phyloP scores from a whole-genome alignment of 805 yeast genomes.

The Lachancea sp. region DNA sequence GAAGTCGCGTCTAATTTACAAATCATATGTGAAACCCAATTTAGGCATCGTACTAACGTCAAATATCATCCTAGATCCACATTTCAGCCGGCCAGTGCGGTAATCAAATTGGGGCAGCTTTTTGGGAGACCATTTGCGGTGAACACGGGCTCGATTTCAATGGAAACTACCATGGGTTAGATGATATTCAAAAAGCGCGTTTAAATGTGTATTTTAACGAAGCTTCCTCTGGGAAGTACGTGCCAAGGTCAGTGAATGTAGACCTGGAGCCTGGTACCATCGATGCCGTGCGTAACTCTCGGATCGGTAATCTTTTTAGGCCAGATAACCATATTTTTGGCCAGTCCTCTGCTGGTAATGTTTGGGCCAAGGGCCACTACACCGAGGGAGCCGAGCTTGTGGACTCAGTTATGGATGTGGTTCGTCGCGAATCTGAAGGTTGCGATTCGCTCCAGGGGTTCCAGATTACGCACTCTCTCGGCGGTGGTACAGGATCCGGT shows the following conservation, averaged over 20 bases:
- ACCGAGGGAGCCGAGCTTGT: slow-evolving; percentile 95
- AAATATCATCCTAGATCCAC: slow-evolving; percentile 46
- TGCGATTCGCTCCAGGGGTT: slow-evolving; percentile 92
- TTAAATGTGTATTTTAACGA: slow-evolving; percentile 84
- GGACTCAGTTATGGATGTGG: slow-evolving; percentile 81
- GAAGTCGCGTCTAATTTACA: neutral
- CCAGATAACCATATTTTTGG: slow-evolving; percentile 90
- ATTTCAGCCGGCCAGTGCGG: slow-evolving; percentile 98
- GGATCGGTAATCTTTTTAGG: slow-evolving; percentile 80
- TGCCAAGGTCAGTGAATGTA: slow-evolving; percentile 87
- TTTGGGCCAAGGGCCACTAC: slow-evolving; percentile 96
- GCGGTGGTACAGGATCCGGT: slow-evolving; percentile 97
- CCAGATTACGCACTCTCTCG: slow-evolving; percentile 77
- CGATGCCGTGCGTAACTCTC: slow-evolving; percentile 73
- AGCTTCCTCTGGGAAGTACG: slow-evolving; percentile 81
- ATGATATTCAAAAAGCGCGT: slow-evolving; percentile 48
- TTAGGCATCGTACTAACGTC: slow-evolving; percentile 2
- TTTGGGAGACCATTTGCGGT: slow-evolving; percentile 88
- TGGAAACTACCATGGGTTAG: slow-evolving; percentile 63
- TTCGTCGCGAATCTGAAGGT: slow-evolving; percentile 90
- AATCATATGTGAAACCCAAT: no score
- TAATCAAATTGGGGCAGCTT: slow-evolving; percentile 95
- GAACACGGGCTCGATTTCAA: slow-evolving; percentile 76
- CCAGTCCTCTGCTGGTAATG: slow-evolving; percentile 89
- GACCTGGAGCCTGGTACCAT: slow-evolving; percentile 94